Evolutionary conservation across 2,329 filamentous ascomycete genomes (phyloP).

Genomic region (Phyllachora maydis): DNA sequence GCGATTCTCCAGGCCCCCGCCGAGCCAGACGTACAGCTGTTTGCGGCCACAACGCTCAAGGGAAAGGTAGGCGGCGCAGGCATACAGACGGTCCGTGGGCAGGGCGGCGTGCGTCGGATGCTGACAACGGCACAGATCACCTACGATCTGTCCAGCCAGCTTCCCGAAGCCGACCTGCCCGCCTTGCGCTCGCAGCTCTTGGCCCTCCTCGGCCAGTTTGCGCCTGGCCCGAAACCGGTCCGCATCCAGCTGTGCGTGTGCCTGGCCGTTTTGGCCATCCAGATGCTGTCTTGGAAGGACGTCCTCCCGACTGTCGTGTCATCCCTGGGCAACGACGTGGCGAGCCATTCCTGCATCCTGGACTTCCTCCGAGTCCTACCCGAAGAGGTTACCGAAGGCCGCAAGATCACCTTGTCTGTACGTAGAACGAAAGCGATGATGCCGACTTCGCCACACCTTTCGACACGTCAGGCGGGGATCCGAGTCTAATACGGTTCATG

Average conservation of each 20-base stretch:
- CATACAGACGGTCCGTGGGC: too few relatives aligned
- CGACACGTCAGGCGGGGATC: constrained; percentile 13
- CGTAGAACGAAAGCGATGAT: constrained; percentile 48
- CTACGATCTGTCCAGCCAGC: constrained; percentile 75
- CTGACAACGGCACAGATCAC: constrained; percentile 71
- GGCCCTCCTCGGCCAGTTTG: constrained; percentile 60
- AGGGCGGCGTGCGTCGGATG: not conserved
- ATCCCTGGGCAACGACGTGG: constrained; percentile 53
- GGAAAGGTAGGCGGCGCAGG: constrained; percentile 86
- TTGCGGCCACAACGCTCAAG: constrained; percentile 90
- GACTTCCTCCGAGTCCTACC: constrained; percentile 94
- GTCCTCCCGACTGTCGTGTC: constrained; percentile 67
- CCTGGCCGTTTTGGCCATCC: constrained; percentile 82
- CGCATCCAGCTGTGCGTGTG: constrained; percentile 89
- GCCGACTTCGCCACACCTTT: constrained; percentile 19
- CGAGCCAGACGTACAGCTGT: constrained; percentile 72
- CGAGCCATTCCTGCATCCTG: constrained; percentile 70
- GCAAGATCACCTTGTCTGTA: constrained; percentile 98
- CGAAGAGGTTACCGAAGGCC: constrained; percentile 96
- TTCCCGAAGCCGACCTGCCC: constrained; percentile 53
- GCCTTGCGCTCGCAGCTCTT: constrained; percentile 72
- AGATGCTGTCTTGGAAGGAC: constrained; percentile 92
- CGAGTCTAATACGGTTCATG: constrained; percentile 23
- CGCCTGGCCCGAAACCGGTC: constrained; percentile 63
- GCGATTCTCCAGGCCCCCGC: constrained; percentile 66